phyloP scores from a whole-genome alignment of 495 filamentous ascomycete genomes.

The Lichina pygmaea region DNA sequence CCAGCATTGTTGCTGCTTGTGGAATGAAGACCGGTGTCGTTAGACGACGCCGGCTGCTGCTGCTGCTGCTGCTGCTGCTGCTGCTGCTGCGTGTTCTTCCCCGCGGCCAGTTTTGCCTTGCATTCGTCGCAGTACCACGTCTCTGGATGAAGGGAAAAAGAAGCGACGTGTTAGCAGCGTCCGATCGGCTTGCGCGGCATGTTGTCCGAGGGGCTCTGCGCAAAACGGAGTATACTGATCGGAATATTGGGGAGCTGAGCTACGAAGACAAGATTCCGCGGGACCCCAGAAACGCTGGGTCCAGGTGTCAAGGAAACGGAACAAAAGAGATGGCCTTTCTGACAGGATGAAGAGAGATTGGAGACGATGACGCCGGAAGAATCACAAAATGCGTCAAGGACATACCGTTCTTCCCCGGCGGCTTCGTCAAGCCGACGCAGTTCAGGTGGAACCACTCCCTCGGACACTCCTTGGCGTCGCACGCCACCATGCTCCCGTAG shows the following conservation, averaged over 20 bases:
- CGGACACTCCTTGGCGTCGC: slow-evolving; percentile 59
- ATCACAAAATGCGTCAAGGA: background rate
- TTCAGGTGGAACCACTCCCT: slow-evolving; percentile 92
- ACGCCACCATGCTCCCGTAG: slow-evolving; percentile 97
- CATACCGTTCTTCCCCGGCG: slow-evolving; percentile 64
- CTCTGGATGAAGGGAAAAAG: slow-evolving; percentile 16
- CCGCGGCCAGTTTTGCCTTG: slow-evolving; percentile 36
- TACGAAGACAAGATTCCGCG: slow-evolving; percentile 6
- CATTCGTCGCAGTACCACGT: slow-evolving; percentile 87
- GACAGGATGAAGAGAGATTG: background rate
- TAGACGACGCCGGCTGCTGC: background rate
- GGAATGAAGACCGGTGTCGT: background rate
- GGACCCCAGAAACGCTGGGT: background rate
- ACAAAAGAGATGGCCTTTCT: background rate
- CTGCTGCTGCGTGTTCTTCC: background rate
- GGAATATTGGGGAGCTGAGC: no score
- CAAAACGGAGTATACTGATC: no score
- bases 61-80: background rate
- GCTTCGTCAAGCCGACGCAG: slow-evolving; percentile 68
- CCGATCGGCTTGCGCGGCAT: no score
- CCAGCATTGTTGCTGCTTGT: background rate
- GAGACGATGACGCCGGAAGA: slow-evolving; percentile 1
- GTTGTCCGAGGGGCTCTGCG: no score
- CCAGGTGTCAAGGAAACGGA: background rate
- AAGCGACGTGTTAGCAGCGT: no score